Conservation (phyloP, 176 grass and related monocot species). For the Chrysopogon serrulatus region DNA sequence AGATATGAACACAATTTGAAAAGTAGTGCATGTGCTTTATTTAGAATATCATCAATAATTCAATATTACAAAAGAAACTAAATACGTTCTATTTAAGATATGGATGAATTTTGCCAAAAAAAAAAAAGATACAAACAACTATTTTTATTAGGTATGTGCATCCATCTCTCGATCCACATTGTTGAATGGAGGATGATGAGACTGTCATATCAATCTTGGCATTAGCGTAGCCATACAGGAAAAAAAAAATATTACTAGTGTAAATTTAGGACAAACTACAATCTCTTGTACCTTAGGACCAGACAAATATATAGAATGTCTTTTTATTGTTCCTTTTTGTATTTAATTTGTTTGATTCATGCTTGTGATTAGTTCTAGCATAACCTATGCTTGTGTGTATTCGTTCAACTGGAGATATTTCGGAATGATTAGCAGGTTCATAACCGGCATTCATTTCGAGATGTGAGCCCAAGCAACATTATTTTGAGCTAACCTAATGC, state of each 20-base stretch:
- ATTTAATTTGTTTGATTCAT: neutral
- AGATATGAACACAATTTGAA: neutral
- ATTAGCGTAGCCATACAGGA: neutral
- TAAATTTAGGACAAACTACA: neutral
- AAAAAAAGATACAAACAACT: too few species aligned
- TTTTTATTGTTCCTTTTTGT: slow-evolving; percentile 11
- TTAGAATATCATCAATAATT: neutral
- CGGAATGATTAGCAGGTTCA: neutral
- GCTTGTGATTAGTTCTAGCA: neutral
- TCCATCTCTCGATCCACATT: neutral
- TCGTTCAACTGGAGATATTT: neutral
- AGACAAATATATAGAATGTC: neutral
- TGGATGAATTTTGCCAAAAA: neutral
- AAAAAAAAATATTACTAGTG: slow-evolving; percentile 17
- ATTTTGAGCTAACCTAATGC: neutral
- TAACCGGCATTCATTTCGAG: neutral
- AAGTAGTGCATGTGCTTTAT: neutral
- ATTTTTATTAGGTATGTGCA: neutral
- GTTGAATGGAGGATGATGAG: slow-evolving; percentile 39
- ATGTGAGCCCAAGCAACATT: neutral
- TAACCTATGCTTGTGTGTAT: neutral
- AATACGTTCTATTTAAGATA: neutral
- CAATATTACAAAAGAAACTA: neutral
- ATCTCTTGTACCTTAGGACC: too few species aligned
- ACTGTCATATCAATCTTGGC: slow-evolving; percentile 10